A percentile compares a stretch with the other conserved stretches of the same genome.
phyloP scores from a whole-genome alignment of 441 rosid species.

The Raphanus hybrid region DNA sequence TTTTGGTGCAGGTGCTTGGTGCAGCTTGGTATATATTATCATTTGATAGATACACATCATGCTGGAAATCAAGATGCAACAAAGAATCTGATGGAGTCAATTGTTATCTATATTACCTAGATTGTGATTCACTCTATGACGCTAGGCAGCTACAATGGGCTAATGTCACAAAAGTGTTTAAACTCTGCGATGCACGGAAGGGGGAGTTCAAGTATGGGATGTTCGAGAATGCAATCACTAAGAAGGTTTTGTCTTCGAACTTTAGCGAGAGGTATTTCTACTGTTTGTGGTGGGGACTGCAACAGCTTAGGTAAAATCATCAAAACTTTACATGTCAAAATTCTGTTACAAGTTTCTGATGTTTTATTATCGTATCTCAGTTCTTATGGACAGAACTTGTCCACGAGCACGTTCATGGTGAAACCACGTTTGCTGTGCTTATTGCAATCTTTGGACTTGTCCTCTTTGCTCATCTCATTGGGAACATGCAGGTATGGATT shows the following conservation, averaged over 20 bases:
- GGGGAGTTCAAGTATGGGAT: slow-evolving; percentile 67
- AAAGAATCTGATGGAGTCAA: slow-evolving; percentile 45
- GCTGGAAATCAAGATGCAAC: slow-evolving; percentile 71
- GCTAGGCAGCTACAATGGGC: slow-evolving; percentile 55
- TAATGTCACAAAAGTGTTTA: slow-evolving; percentile 63
- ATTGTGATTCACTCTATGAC: slow-evolving; percentile 59
- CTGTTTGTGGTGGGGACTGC: slow-evolving; percentile 98
- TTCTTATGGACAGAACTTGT: slow-evolving; percentile 91
- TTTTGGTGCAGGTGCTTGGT: slow-evolving; percentile 63
- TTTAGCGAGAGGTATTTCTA: slow-evolving; percentile 80
- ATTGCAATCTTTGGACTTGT: slow-evolving; percentile 88
- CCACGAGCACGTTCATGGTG: slow-evolving; percentile 84
- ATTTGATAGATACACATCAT: slow-evolving; percentile 72
- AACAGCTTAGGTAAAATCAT: slow-evolving; percentile 73
- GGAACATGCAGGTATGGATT: slow-evolving; percentile 86
- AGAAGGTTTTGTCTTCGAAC: slow-evolving; percentile 61
- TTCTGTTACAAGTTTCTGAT: no score
- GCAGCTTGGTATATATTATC: slow-evolving; percentile 89
- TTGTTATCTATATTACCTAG: slow-evolving; percentile 69
- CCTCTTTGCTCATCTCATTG: slow-evolving; percentile 90
- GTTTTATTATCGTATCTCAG: slow-evolving; percentile 47
- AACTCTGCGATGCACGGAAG: slow-evolving; percentile 58
- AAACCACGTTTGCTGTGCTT: slow-evolving; percentile 84
- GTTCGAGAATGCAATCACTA: slow-evolving; percentile 67
- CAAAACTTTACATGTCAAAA: neutral